Percentiles rank a stretch among this genome's conserved stretches.
Evolutionary conservation across 352 stramenopile genomes (phyloP).

Genomic region (Thraustochytrium striatum): DNA sequence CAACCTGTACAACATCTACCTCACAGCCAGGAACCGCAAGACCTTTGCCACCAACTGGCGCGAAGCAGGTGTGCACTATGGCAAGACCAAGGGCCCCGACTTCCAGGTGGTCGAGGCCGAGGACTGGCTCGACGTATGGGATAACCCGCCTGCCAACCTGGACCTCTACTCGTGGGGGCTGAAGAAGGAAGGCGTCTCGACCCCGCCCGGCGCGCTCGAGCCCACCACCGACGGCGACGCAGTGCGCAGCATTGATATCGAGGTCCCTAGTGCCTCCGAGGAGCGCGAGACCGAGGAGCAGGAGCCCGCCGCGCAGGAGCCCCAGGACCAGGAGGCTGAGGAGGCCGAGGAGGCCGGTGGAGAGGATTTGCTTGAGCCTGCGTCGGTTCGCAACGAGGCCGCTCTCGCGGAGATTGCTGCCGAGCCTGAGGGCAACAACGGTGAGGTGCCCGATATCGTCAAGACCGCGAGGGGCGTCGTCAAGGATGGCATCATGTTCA

Average conservation of each 20-base stretch:
- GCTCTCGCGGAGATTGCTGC: too few relatives aligned
- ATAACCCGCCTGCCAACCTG: not conserved
- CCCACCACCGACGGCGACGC: too few relatives aligned
- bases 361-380: too few relatives aligned
- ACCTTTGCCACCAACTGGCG: not conserved
- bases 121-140: not conserved
- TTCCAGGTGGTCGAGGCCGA: not conserved
- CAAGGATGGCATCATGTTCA: not conserved
- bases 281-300: too few relatives aligned
- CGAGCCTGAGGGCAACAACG: too few relatives aligned
- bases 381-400: too few relatives aligned
- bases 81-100: not conserved
- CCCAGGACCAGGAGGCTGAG: too few relatives aligned
- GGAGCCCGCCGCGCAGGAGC: too few relatives aligned
- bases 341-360: too few relatives aligned
- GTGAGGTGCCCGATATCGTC: not conserved
- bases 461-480: not conserved
- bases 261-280: too few relatives aligned
- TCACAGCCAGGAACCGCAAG: not conserved
- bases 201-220: too few relatives aligned
- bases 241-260: too few relatives aligned
- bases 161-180: not conserved
- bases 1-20: constrained; percentile 13
- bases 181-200: not conserved
- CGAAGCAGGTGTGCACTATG: constrained; percentile 7